Evolutionary conservation across 345 rosid genomes (phyloP), one percentile per base, ranked within the genome.

Genomic region (Cardamine resedifolia): DNA sequence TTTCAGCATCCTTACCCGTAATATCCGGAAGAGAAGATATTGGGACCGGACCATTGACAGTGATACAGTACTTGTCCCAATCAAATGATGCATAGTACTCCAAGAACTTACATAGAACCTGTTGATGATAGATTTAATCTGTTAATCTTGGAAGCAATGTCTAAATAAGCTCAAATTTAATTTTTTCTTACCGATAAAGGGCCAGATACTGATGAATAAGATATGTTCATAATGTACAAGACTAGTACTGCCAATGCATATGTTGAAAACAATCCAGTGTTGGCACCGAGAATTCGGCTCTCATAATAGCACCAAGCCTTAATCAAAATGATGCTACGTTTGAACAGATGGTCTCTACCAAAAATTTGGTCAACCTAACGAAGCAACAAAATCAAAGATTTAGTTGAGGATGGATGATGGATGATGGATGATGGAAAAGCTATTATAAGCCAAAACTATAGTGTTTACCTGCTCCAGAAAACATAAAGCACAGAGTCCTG

Each of bases 281-380:
- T 89, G 44, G 97, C 87, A 60, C 98, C 97, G 61, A 93, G 96
- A 68, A 86, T 81, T 12, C 94, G 89, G 74, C 97, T 89, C 79
- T 93, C 96, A 20, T 90, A 90, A 70, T 82, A 93, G 81, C 98
- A 93, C 97, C 98, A 93, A 10, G 94, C 92, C 78, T 93, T 93
- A 33, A 88, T 68, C 82, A 93, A 76, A 52, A 87, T 70, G 66
- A 90, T 75, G 78, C 97, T 90, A 63, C 81, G 87, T 80, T 93
- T 93, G 77, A 90, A 87, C 51, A 93, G 84, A 81, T 93, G 96
- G 69, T 78, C 82, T 76, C 77, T 88, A 52, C 86, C 93, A 26
- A 88, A 74, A 10, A 78, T 47, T 15, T 56, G 83, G 70, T 90
- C 90, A 79, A 84, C 87, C 97, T 93, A 71, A 58, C 31, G 58